Conservation (phyloP, 768 basidiomycete species). For the Daedaleopsis sinensis region DNA sequence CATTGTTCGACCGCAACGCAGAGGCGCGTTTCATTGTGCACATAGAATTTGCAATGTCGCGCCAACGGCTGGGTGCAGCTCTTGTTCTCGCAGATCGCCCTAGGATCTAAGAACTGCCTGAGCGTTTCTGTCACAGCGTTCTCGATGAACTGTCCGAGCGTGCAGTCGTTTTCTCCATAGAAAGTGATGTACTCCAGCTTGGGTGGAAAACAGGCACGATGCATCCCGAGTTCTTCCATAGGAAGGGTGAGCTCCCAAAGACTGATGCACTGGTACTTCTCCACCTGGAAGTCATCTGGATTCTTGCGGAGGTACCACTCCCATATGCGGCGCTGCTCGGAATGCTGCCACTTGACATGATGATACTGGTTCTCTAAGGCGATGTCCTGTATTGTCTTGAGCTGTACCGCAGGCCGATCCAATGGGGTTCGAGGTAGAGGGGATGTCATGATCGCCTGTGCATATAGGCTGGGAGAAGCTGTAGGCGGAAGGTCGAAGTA, state of each 20-base stretch:
- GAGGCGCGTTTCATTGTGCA: slow-evolving; percentile 85
- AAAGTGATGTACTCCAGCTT: slow-evolving; percentile 75
- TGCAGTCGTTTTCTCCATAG: slow-evolving; percentile 91
- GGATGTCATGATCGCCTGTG: slow-evolving; percentile 33
- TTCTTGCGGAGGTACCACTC: slow-evolving; percentile 94
- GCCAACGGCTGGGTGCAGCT: slow-evolving; percentile 81
- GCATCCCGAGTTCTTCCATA: slow-evolving; percentile 62
- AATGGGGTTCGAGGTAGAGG: slow-evolving; percentile 36
- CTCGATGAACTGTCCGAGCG: slow-evolving; percentile 93
- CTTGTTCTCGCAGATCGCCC: slow-evolving; percentile 80
- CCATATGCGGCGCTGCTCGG: slow-evolving; percentile 90
- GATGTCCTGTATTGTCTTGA: slow-evolving; percentile 74
- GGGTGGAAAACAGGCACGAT: slow-evolving; percentile 81
- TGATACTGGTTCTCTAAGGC: slow-evolving; percentile 71
- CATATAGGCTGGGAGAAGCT: slow-evolving; percentile 31
- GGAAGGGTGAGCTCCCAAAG: slow-evolving; percentile 83
- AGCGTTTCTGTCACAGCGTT: slow-evolving; percentile 70
- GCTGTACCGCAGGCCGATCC: slow-evolving; percentile 43
- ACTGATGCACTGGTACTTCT: slow-evolving; percentile 90
- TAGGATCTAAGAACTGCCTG: slow-evolving; percentile 70
- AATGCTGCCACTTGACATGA: slow-evolving; percentile 76
- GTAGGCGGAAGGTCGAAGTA: slow-evolving; percentile 46
- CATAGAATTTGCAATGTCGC: slow-evolving; percentile 87
- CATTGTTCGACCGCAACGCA: slow-evolving; percentile 89
- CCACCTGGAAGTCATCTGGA: slow-evolving; percentile 82